Conservation (phyloP, 176 grass and related monocot species). For the Phyllostachys edulis region DNA sequence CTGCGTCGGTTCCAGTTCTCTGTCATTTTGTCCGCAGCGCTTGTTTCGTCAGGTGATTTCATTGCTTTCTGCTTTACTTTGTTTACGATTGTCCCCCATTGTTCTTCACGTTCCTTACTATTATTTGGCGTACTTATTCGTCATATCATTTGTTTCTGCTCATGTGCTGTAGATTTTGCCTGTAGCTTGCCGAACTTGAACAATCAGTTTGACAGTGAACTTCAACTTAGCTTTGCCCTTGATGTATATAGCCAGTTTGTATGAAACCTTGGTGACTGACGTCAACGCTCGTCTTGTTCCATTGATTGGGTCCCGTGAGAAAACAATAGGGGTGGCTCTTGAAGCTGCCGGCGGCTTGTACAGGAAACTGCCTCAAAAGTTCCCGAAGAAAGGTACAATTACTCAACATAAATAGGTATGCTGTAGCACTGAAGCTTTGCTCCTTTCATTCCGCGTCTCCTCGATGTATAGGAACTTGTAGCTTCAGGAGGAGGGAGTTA, state of each 20-base stretch:
- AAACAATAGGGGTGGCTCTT: slow-evolving; percentile 76
- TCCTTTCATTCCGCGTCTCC: slow-evolving; percentile 13
- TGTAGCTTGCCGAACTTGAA: too few species aligned
- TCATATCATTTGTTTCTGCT: too few species aligned
- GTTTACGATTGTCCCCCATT: too few species aligned
- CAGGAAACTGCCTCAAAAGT: slow-evolving; percentile 80
- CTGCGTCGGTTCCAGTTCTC: too few species aligned
- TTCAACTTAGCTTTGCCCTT: slow-evolving; percentile 87
- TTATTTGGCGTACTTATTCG: too few species aligned
- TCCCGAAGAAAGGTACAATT: slow-evolving; percentile 70
- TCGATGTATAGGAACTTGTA: slow-evolving; percentile 58
- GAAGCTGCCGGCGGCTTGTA: slow-evolving; percentile 92
- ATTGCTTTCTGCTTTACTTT: too few species aligned
- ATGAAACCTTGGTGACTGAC: slow-evolving; percentile 79
- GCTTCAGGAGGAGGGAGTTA: slow-evolving; percentile 89
- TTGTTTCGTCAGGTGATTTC: too few species aligned
- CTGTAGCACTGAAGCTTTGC: neutral
- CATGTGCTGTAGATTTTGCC: too few species aligned
- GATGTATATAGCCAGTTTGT: slow-evolving; percentile 92
- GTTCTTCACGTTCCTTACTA: too few species aligned
- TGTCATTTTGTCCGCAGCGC: too few species aligned
- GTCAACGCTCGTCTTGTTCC: slow-evolving; percentile 58
- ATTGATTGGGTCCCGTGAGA: slow-evolving; percentile 62
- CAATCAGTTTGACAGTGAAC: too few species aligned
- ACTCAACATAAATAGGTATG: neutral